Evolutionary conservation across 768 basidiomycete genomes (phyloP), one percentile per base, ranked within the genome.

Genomic region (Sistotremastrum suecicum): DNA sequence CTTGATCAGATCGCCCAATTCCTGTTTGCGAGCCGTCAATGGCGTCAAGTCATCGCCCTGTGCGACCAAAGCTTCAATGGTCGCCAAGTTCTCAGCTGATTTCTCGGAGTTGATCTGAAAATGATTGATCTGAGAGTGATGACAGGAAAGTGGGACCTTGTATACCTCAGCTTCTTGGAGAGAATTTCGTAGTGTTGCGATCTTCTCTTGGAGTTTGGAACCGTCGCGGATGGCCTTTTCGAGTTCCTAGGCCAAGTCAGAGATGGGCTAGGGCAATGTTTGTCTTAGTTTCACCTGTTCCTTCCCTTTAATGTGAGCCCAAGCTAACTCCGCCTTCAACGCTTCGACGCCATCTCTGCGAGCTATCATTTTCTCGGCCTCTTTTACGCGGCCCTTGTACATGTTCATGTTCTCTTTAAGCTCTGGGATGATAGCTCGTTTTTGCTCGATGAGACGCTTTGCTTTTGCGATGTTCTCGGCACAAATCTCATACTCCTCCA

Each of bases 401-500:
- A 80, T 76, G 4, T 70, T 66, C 51, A 78, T 69, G 1, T 69
- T 67, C 4, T 66, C 62, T 46, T 75, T 69, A 36, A 95, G 69
- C 50, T 90, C 88, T 0, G 89, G 87, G 5, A 97, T 60, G 39
- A 77, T 74, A 48, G 86, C 78, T 44, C 74, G 72, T 66, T 91
- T 90, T 55, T 77, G 74, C 12, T 67, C 62, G 37, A 87, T 72
- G 33, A 80, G 64, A 50, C 74, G 78, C 48, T 69, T 65, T 7
- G 85, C 84, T 51, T 75, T 71, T 35, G 69, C 70, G 53, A 88
- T 83, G 55, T 89, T 84, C 43, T 78, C 68, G 11, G 78, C 61
- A 51, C 88, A 83, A 0, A 70, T 67, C 34, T 83, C 76, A 56
- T 99, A 99, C 58, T 92, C 87, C 12, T 87, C 80, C 3, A 74